Conservation (phyloP, 805 yeast genomes). For the Hanseniaspora hatyaiensis region DNA sequence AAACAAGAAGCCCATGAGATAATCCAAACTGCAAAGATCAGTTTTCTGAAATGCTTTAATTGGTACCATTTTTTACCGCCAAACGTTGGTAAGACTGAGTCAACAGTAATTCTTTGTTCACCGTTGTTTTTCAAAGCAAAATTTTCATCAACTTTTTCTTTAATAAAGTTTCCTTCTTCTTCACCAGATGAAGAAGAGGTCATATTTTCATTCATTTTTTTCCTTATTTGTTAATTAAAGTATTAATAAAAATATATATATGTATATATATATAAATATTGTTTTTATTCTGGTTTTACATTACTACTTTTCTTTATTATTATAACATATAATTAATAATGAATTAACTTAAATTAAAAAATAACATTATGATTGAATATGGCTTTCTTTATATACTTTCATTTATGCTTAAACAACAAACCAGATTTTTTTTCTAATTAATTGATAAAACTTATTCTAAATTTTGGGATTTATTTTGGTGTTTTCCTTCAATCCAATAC, state of each 20-base stretch:
- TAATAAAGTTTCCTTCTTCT: neutral
- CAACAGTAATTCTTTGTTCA: neutral
- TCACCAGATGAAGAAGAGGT: neutral
- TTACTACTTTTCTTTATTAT: neutral
- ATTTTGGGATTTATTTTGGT: neutral
- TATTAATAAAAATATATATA: neutral
- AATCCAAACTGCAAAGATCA: conserved; percentile 33
- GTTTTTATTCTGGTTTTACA: neutral
- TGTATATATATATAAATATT: neutral
- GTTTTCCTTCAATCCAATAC: neutral
- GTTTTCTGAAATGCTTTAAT: conserved; percentile 31
- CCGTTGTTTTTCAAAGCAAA: neutral
- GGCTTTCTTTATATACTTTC: too few relatives aligned
- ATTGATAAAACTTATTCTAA: too few relatives aligned
- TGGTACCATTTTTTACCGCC: conserved; percentile 28
- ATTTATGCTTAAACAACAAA: too few relatives aligned
- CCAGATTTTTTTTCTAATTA: too few relatives aligned
- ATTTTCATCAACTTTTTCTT: neutral
- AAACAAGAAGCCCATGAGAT: conserved; percentile 38
- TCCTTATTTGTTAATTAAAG: neutral
- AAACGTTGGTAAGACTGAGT: conserved; percentile 18
- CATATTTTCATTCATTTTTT: neutral
- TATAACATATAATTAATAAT: too few relatives aligned
- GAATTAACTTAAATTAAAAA: too few relatives aligned
- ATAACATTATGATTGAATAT: too few relatives aligned